phyloP scores from a whole-genome alignment of 257 asterid species.

The Solanum paucissectum region DNA sequence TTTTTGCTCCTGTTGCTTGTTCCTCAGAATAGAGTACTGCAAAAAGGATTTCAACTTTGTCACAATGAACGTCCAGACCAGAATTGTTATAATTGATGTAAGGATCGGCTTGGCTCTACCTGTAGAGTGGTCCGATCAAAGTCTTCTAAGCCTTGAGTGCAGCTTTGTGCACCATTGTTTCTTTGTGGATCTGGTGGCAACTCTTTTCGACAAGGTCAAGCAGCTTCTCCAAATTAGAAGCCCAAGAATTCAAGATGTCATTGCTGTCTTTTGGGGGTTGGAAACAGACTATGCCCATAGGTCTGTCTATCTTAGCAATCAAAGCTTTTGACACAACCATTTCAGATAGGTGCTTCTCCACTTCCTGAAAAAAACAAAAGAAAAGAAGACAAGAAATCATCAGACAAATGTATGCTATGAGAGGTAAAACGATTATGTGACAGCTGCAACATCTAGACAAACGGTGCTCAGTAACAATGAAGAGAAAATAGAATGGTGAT shows the following conservation, averaged over 20 bases:
- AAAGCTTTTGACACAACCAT: conserved; percentile 93
- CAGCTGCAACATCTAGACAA: neutral
- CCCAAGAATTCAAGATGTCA: conserved; percentile 84
- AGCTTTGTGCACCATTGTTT: conserved; percentile 90
- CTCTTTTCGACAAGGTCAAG: conserved; percentile 99
- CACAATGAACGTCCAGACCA: neutral
- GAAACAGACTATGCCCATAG: conserved; percentile 68
- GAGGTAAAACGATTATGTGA: neutral
- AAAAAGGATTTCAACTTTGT: neutral
- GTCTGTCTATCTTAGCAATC: conserved; percentile 84
- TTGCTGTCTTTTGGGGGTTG: conserved; percentile 81
- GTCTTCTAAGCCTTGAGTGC: conserved; percentile 46
- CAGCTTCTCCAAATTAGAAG: conserved; percentile 86
- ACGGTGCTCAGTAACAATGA: neutral
- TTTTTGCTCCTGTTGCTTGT: neutral
- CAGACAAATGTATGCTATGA: neutral
- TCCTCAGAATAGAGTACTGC: neutral
- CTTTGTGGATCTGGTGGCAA: conserved; percentile 99
- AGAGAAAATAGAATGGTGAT: neutral
- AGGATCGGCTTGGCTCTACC: neutral
- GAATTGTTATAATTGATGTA: neutral
- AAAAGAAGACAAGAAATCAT: neutral
- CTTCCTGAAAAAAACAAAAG: conserved; percentile 35
- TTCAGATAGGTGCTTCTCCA: conserved; percentile 86
- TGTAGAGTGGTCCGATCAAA: neutral